Evolutionary conservation across 2,329 filamentous ascomycete genomes (phyloP), one percentile per base, ranked within the genome.

Genomic region (Clarireedia hainanense): DNA sequence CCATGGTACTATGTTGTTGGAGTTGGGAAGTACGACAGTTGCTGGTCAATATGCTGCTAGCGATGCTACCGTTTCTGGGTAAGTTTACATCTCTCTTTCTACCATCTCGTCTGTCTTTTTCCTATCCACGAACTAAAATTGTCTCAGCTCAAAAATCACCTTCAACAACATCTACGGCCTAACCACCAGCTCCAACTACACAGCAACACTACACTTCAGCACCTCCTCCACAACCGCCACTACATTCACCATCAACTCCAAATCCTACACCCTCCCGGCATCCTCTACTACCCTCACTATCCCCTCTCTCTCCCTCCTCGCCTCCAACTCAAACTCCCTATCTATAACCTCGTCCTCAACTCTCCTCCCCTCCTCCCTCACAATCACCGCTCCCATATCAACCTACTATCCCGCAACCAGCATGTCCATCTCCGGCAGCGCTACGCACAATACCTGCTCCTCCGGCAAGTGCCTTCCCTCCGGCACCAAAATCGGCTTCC

Each of bases 391-490:
- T 2, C 63, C 61, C 27, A 15, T 49, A 1, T 34, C 52, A 47
- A 57, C 75, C 0, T 78, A 79, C 27, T 63, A 64, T 50, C 77
- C 78, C 6, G 73, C 74, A 7, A 74, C 75, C 4, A 80, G 78
- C 45, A 81, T 81, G 68, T 81, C 79, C 1, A 79, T 80, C 1
- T 73, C 74, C 15, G 80, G 80, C 55, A 17, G 45, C 24, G 52
- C 64, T 9, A 47, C 39, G 17, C 55, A 24, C 4, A 55, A 50
- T 36, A 55, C 57, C 15, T 67, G 64, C 50, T 40, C 20, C 36
- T 56, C 56, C 2, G 55, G 48, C 26, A 55, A 63, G 50, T 67
- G 64, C 43, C 6, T 43, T 0, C 64, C 64, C 5, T 58, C 62
- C 24, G 63, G 64, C 1, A 60, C 60, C 2, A 67, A 67, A 50